Conservation (phyloP, 345 rosid species). For the Arabidopsis suecica region DNA sequence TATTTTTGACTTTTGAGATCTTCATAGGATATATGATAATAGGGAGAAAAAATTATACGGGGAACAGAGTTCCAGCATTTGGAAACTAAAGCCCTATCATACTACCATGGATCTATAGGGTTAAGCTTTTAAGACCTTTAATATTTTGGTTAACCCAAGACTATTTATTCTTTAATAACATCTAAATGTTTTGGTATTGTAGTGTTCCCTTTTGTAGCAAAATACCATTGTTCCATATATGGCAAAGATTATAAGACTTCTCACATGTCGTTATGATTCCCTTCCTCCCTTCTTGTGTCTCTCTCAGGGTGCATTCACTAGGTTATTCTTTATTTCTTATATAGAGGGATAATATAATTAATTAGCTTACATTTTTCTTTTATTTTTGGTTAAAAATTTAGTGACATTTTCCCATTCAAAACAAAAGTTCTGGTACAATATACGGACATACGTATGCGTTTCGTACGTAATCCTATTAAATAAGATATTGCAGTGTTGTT, state of each 20-base stretch:
- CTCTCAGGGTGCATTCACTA: slow-evolving; percentile 35
- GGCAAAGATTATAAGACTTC: slow-evolving; percentile 22
- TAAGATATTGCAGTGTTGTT: not conserved
- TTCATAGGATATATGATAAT: slow-evolving; percentile 6
- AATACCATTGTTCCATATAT: slow-evolving; percentile 41
- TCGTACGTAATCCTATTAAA: too few relatives aligned
- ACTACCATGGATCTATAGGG: slow-evolving; percentile 42
- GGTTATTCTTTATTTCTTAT: not conserved
- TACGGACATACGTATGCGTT: not conserved
- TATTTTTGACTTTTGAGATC: slow-evolving; percentile 15
- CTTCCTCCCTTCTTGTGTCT: slow-evolving; percentile 32
- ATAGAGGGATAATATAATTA: not conserved
- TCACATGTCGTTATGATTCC: slow-evolving; percentile 44
- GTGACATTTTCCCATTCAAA: not conserved
- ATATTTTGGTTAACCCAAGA: slow-evolving; percentile 22
- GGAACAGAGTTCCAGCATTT: slow-evolving; percentile 49
- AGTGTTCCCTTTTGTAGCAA: slow-evolving; percentile 40
- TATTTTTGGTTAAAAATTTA: not conserved
- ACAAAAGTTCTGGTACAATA: slow-evolving; percentile 16
- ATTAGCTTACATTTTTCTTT: not conserved
- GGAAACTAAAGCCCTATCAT: slow-evolving; percentile 40
- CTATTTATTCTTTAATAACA: slow-evolving; percentile 15
- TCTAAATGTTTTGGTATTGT: slow-evolving; percentile 2
- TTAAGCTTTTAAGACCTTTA: slow-evolving; percentile 38
- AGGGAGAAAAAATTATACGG: slow-evolving; percentile 24